Conservation (phyloP, 2,329 filamentous ascomycete genomes). For the Pyrenochaeta sp. region DNA sequence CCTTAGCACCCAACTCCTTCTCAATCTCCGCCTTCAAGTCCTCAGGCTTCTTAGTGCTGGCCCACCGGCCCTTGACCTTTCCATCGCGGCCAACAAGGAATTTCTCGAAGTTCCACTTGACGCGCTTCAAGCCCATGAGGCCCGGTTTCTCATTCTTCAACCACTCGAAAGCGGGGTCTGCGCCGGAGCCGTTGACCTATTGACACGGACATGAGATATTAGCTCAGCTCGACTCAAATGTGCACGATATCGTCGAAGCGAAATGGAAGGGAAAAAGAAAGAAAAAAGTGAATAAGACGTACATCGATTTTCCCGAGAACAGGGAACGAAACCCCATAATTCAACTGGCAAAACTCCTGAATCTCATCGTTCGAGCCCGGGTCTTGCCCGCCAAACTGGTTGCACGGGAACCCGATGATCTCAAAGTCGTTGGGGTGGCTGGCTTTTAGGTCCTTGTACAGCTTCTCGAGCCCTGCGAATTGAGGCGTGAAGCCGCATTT, state of each 20-base stretch:
- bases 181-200: slow-evolving; percentile 76
- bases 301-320: slow-evolving; percentile 92
- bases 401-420: slow-evolving; percentile 96
- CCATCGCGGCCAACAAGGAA: slow-evolving; percentile 90
- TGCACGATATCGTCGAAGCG: not conserved
- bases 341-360: slow-evolving; percentile 80
- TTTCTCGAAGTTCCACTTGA: slow-evolving; percentile 99
- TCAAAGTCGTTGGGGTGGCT: slow-evolving; percentile 79
- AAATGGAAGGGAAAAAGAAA: slow-evolving; percentile 6
- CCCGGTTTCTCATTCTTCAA: slow-evolving; percentile 77
- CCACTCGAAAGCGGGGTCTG: slow-evolving; percentile 82
- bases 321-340: slow-evolving; percentile 93
- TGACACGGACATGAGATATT: not conserved
- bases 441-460: slow-evolving; percentile 80
- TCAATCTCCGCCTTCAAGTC: slow-evolving; percentile 77
- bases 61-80: slow-evolving; percentile 85
- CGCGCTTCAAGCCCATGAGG: slow-evolving; percentile 82
- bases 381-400: slow-evolving; percentile 94
- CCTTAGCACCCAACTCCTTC: slow-evolving; percentile 67
- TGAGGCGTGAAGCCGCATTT: slow-evolving; percentile 99
- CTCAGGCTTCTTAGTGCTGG: slow-evolving; percentile 87
- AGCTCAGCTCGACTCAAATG: too few species aligned
- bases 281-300: slow-evolving; percentile 2
- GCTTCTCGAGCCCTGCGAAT: slow-evolving; percentile 86
- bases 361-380: slow-evolving; percentile 75